Base-by-base conservation (phyloP, 1,284 basidiomycete genomes). In the Cutaneotrichosporon sp. region DNA sequence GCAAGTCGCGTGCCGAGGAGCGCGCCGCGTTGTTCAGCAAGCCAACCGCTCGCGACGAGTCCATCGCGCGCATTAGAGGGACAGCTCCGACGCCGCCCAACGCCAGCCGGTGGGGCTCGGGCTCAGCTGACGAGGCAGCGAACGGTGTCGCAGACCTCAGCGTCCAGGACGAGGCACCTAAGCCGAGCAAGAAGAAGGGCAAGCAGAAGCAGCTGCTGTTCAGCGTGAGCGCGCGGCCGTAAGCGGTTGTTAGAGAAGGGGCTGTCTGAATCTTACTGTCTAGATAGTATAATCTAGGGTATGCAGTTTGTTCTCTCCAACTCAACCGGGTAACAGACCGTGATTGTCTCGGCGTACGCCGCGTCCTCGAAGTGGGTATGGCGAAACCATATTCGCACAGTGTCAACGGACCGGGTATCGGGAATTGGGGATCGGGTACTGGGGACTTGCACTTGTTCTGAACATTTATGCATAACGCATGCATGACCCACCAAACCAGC, bases 121-220 rank as follows among this genome's bases (percentile, higher is more conserved):
- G 56, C 40, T 36, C 49, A 1, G 18, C 49, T 8, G 26, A 42
- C 42, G 47, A 57, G 18, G 47, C 63, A 8, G 70, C 16, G 38
- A 68, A 68, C 50, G 68, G 62, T 22, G 60, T 68, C 26, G 66
- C 67, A 10, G 65, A 30, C n/a, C 32, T 76, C 55, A 65, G 50
- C 18, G 5, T 75, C 30, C 61, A 62, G 22, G 68, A 65, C 34
- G 58, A 22, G 7, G 31, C 50, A 18, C 46, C 36, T 10, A 30
- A 38, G 53, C 31, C 34, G 22, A 40, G 53, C 10, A 72, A 68
- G 68, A 87, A 87, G 69, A 86, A 87, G 77, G 88, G 88, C 2
- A 92, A 92, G 76, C 85, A 87, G 76, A 92, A 92, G 80, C 90
- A 93, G 82, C 89, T 87, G 22, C 77, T 94, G 70, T 92, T 93